Evolutionary conservation across 2,329 filamentous ascomycete species (phyloP), one percentile per base, ranked within the genome.

Genomic region (Fusarium nygamai): DNA sequence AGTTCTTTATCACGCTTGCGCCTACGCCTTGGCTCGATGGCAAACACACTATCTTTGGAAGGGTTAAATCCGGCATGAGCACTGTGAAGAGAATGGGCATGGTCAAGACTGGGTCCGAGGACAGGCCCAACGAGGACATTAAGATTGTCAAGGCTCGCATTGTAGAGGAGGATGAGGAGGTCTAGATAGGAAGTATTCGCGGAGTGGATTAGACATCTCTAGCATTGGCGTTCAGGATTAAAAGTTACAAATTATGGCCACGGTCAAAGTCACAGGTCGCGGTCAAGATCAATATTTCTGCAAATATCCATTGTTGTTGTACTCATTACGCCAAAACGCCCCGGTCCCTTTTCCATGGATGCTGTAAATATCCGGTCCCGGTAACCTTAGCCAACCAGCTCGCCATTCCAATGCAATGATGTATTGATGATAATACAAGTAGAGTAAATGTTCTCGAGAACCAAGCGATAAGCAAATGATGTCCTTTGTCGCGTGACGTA

Each of bases 11-110:
- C 76, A 98, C 96, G 0, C 87, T 98, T 39, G 96, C 95, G 13
- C 96, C 96, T 9, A 96, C 96, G 22, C 96, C 96, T 1, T 98
- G 96, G 96, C 85, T 99, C 68, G 96, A 99, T 83, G 95, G 95
- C 29, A 98, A 98, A 83, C 96, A 99, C 82, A 97, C 95, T 17
- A 97, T 99, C 76, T 99, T 99, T 81, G 96, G 96, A 2, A 87
- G 96, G 61, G 95, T 99, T 44, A 95, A 93, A 85, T 89, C 84
- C 62, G 96, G 96, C 1, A 90, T 98, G 88, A 87, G 89, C 64
- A 88, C 96, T n/a, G 91, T 98, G 34, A 92, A 94, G 86, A 89
- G 94, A 75, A 93, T 99, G 90, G 96, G 95, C 0, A 82, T 96
- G 66, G 94, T 98, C 57, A 94, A 93, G 85, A 98, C 95, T 2